phyloP scores from a whole-genome alignment of 768 basidiomycete species.

The Lentinula raphanica region DNA sequence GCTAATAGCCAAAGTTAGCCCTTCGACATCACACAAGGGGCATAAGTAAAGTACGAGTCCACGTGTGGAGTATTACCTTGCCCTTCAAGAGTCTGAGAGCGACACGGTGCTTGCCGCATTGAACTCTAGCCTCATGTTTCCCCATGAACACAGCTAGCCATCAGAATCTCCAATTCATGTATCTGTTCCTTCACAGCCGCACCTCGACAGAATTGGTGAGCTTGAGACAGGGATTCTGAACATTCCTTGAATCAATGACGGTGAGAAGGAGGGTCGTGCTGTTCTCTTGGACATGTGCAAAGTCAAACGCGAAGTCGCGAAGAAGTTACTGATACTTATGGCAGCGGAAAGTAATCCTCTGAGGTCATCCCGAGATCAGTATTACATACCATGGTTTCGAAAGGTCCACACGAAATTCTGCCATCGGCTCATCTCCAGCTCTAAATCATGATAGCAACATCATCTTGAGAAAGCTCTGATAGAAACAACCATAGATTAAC shows the following conservation, averaged over 20 bases:
- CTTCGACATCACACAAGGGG: not conserved
- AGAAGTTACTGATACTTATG: not conserved
- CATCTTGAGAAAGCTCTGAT: not conserved
- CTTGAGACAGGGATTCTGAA: not conserved
- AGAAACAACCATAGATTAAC: not conserved
- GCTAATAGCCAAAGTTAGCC: not conserved
- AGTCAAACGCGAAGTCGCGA: not conserved
- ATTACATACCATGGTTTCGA: slow-evolving; percentile 1
- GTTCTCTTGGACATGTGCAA: not conserved
- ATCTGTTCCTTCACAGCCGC: not conserved
- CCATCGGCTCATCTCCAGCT: not conserved
- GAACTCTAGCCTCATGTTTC: not conserved
- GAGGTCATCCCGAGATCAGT: too few species aligned
- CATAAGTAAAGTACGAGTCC: not conserved
- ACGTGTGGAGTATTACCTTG: not conserved
- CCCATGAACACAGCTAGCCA: not conserved
- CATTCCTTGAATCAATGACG: not conserved
- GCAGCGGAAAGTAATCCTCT: not conserved
- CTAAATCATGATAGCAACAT: not conserved
- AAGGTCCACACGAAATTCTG: not conserved
- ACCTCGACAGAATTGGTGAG: not conserved
- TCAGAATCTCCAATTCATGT: slow-evolving; percentile 1
- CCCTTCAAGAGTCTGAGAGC: not conserved
- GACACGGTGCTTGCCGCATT: not conserved
- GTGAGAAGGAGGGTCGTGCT: not conserved